Percentiles rank a stretch among this genome's conserved stretches.
Evolutionary conservation across 768 basidiomycete species (phyloP).

Genomic region (Trametes elegans): DNA sequence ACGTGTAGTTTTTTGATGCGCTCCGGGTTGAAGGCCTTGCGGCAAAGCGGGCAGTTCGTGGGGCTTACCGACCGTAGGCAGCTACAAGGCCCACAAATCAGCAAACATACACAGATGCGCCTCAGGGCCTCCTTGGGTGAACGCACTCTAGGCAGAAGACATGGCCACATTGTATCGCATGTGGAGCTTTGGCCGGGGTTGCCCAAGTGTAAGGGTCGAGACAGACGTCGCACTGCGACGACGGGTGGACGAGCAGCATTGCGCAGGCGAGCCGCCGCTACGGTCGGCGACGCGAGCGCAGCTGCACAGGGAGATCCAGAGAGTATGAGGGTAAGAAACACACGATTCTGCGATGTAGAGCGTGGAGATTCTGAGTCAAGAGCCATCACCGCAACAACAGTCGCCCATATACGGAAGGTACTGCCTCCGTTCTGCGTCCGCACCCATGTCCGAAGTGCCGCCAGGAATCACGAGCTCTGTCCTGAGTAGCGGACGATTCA

Average conservation of each 20-base stretch:
- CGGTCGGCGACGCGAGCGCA: neutral
- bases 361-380: constrained; percentile 3
- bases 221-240: constrained; percentile 77
- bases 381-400: constrained; percentile 11
- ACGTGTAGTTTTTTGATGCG: constrained; percentile 69
- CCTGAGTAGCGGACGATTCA: no score
- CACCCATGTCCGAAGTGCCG: neutral
- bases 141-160: constrained; percentile 51
- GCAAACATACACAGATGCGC: neutral
- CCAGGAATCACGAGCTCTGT: neutral
- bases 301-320: neutral
- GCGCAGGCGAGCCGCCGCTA: neutral
- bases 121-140: neutral
- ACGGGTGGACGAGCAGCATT: constrained; percentile 65
- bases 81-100: constrained; percentile 22
- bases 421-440: constrained; percentile 7
- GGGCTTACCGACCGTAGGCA: constrained; percentile 54
- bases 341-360: constrained; percentile 1
- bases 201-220: constrained; percentile 60
- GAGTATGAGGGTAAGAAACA: neutral
- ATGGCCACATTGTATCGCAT: constrained; percentile 76
- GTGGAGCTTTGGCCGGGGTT: constrained; percentile 49
- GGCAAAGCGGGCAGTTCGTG: constrained; percentile 62
- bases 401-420: constrained; percentile 5
- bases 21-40: constrained; percentile 55